Percentiles rank a stretch among this genome's conserved stretches.
These are phyloP conservation scores for Sporodiniella umbellata DNA, from an alignment of 371 early-diverging fungal genomes.

Conservation along the genomic window DNA sequence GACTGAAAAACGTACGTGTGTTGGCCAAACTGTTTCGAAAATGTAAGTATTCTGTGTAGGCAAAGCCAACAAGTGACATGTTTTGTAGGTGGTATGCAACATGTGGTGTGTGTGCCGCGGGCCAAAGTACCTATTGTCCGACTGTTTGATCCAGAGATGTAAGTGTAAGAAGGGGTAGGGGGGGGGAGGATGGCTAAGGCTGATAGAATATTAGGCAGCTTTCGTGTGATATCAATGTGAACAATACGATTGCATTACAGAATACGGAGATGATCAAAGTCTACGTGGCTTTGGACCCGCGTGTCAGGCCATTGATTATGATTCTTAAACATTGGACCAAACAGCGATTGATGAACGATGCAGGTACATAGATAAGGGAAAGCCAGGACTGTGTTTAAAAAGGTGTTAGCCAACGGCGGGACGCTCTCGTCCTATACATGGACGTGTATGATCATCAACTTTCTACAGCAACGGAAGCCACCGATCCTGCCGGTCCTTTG, in stretches of 20 bases:
- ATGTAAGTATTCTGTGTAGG: slow-evolving; percentile 19
- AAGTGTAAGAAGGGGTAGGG: slow-evolving; percentile 31
- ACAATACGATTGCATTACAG: slow-evolving; percentile 72
- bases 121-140: slow-evolving; percentile 71
- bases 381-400: not conserved
- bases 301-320: slow-evolving; percentile 74
- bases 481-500: slow-evolving; percentile 88
- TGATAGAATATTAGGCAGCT: slow-evolving; percentile 32
- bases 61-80: not conserved
- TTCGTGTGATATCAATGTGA: slow-evolving; percentile 84
- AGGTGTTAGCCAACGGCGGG: slow-evolving; percentile 74
- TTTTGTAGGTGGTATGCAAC: slow-evolving; percentile 52
- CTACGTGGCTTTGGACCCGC: slow-evolving; percentile 76
- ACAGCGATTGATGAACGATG: slow-evolving; percentile 69
- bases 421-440: slow-evolving; percentile 92
- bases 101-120: slow-evolving; percentile 54
- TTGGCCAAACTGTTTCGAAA: slow-evolving; percentile 41
- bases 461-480: slow-evolving; percentile 85
- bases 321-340: slow-evolving; percentile 83
- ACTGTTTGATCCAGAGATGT: slow-evolving; percentile 62
- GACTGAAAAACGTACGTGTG: slow-evolving; percentile 46
- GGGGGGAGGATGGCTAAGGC: no score
- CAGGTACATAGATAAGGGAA: slow-evolving; percentile 36
- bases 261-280: slow-evolving; percentile 77
- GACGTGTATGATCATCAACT: slow-evolving; percentile 88